Percentiles rank a stretch among this genome's conserved stretches.
Evolutionary conservation across 164 flowering plant genomes (phyloP).

Genomic region (Aristolochia contorta): DNA sequence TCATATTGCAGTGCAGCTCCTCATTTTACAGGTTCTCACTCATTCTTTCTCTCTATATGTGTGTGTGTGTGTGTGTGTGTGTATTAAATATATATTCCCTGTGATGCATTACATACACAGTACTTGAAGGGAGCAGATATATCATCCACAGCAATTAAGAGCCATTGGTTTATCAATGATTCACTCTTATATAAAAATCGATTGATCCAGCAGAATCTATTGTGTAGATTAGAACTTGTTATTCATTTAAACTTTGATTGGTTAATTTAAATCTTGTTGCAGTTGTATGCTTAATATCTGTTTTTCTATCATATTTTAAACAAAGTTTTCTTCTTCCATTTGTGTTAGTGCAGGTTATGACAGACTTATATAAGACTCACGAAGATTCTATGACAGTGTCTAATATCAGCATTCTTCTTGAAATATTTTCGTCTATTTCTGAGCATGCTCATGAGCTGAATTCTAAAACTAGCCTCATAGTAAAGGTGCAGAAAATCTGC

Average conservation of each 20-base stretch:
- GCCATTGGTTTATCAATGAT: no score
- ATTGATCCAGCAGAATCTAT: no score
- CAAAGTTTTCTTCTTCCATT: background rate
- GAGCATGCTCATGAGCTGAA: slow-evolving; percentile 66
- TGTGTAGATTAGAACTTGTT: no score
- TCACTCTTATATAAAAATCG: no score
- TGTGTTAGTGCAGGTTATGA: slow-evolving; percentile 42
- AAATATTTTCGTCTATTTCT: slow-evolving; percentile 44
- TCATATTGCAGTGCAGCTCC: slow-evolving; percentile 74
- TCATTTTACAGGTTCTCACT: slow-evolving; percentile 57
- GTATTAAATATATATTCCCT: no score
- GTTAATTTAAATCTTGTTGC: background rate
- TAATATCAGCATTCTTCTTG: slow-evolving; percentile 37
- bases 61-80: no score
- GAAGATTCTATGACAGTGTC: slow-evolving; percentile 32
- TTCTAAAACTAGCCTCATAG: slow-evolving; percentile 37
- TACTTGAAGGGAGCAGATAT: no score
- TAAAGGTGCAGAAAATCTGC: slow-evolving; percentile 66
- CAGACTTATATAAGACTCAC: slow-evolving; percentile 52
- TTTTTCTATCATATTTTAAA: background rate
- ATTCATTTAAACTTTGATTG: no score
- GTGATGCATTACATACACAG: no score
- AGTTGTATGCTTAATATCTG: background rate
- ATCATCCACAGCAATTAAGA: no score
- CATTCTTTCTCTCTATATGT: background rate